phyloP scores from a whole-genome alignment of 164 flowering plant genomes.

The Hamamelis virginiana region DNA sequence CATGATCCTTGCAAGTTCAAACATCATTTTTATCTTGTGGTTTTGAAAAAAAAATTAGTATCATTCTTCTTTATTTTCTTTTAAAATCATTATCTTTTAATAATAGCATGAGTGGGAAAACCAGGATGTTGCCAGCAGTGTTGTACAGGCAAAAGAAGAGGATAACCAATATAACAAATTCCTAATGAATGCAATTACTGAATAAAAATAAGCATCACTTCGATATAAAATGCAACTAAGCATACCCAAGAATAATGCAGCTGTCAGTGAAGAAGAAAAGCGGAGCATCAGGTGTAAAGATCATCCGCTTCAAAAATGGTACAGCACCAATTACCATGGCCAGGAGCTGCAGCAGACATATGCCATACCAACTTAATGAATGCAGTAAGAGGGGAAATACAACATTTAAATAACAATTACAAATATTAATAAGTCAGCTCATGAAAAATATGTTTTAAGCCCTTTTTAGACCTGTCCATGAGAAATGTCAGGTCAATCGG shows the following conservation, averaged over 20 bases:
- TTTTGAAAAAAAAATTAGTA: too few relatives aligned
- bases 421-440: too few relatives aligned
- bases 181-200: background rate
- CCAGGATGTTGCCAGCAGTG: background rate
- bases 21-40: too few relatives aligned
- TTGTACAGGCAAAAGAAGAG: background rate
- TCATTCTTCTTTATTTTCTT: background rate
- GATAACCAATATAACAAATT: background rate
- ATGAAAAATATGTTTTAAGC: too few relatives aligned
- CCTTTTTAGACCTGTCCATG: too few relatives aligned
- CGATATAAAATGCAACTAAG: background rate
- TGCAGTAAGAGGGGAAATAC: background rate
- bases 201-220: background rate
- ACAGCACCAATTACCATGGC: constrained; percentile 80
- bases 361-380: background rate
- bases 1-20: too few relatives aligned
- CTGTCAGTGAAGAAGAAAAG: constrained; percentile 95
- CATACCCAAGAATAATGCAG: constrained; percentile 95
- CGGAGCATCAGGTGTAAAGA: constrained; percentile 87
- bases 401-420: too few relatives aligned
- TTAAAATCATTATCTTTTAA: background rate
- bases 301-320: constrained; percentile 67
- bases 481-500: too few relatives aligned
- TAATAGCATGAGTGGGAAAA: background rate
- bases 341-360: constrained; percentile 56